phyloP scores from a whole-genome alignment of 805 yeast species.

The Hanseniaspora lindneri region DNA sequence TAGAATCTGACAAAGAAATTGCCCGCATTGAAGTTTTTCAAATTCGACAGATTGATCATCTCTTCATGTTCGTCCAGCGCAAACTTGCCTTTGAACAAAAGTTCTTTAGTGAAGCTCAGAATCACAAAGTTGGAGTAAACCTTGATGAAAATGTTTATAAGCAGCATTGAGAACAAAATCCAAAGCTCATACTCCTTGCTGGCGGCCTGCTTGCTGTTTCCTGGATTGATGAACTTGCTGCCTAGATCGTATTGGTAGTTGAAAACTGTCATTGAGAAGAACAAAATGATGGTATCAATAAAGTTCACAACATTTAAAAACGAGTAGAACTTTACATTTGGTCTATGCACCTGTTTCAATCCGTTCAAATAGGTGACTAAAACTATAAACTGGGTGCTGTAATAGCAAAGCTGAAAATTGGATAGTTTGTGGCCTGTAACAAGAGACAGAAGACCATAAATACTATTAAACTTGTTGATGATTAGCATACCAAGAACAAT shows the following conservation, averaged over 20 bases:
- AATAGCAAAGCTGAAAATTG: slow-evolving; percentile 68
- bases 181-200: slow-evolving; percentile 8
- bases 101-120: slow-evolving; percentile 6
- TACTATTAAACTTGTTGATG: slow-evolving; percentile 79
- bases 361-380: slow-evolving; percentile 59
- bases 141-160: slow-evolving; percentile 8
- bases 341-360: slow-evolving; percentile 37
- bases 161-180: slow-evolving; percentile 6
- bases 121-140: slow-evolving; percentile 11
- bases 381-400: slow-evolving; percentile 49
- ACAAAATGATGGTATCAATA: slow-evolving; percentile 40
- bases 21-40: slow-evolving; percentile 10
- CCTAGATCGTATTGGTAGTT: slow-evolving; percentile 5
- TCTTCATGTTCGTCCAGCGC: slow-evolving; percentile 12
- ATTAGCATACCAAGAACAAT: slow-evolving; percentile 61
- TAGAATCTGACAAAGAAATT: slow-evolving; percentile 1
- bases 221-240: slow-evolving; percentile 9
- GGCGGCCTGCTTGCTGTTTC: slow-evolving; percentile 12
- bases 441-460: slow-evolving; percentile 72
- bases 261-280: slow-evolving; percentile 12
- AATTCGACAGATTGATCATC: slow-evolving; percentile 8
- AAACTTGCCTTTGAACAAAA: slow-evolving; percentile 5
- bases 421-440: slow-evolving; percentile 58
- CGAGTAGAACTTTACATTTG: slow-evolving; percentile 50
- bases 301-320: slow-evolving; percentile 51